Percentiles rank a stretch among this genome's conserved stretches.
These are phyloP conservation scores for Elongisporangium senticosum DNA, from an alignment of 352 stramenopile genomes.

Conservation along the genomic window DNA sequence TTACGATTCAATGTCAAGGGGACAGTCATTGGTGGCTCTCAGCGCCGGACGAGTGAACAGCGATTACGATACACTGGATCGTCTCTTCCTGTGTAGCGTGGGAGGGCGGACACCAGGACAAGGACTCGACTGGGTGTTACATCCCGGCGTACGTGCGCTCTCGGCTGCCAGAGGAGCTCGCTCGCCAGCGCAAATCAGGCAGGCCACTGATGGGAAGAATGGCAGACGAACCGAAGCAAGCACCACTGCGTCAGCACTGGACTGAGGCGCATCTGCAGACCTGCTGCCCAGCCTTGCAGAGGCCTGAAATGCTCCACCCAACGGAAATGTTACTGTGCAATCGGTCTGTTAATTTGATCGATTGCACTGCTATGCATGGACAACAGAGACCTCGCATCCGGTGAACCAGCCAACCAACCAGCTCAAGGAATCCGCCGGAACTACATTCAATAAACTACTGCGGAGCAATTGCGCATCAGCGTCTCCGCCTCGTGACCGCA, in stretches of 20 bases:
- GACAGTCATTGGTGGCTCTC: neutral
- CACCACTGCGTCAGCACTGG: neutral
- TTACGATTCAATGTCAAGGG: no score
- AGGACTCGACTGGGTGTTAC: neutral
- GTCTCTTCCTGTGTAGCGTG: neutral
- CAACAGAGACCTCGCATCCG: neutral
- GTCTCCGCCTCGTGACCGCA: neutral
- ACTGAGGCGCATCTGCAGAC: neutral
- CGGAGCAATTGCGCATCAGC: neutral
- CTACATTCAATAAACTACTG: no score
- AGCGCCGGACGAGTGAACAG: no score
- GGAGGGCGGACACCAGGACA: neutral
- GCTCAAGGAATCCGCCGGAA: no score
- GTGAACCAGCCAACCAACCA: neutral
- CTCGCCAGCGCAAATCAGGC: neutral
- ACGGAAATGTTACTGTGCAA: neutral
- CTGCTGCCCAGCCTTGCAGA: neutral
- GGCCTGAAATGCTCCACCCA: neutral
- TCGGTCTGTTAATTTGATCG: neutral
- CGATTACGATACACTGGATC: neutral
- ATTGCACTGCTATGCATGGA: neutral
- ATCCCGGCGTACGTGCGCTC: neutral
- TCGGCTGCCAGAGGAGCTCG: no score
- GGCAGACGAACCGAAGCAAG: neutral
- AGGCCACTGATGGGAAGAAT: neutral